Conservation (phyloP, 2,329 filamentous ascomycete species). For the Fusarium begoniae region DNA sequence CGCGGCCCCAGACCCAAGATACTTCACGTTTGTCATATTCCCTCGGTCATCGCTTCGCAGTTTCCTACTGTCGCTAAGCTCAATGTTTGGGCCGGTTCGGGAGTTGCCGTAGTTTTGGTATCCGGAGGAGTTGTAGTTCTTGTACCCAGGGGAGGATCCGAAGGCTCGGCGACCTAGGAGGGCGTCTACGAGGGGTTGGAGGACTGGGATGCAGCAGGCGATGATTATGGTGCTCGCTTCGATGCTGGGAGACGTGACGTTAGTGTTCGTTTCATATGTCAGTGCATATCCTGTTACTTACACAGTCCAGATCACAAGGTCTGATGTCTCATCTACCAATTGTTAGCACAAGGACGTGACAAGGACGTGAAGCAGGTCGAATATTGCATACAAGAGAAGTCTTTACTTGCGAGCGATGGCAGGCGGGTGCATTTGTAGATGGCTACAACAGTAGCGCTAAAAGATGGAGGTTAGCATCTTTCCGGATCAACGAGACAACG, state of each 20-base stretch:
- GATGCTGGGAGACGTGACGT: conserved; percentile 30
- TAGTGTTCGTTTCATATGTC: neutral
- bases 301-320: conserved; percentile 58
- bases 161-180: conserved; percentile 35
- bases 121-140: conserved; percentile 17
- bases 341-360: neutral
- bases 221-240: conserved; percentile 49
- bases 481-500: rapidly evolving
- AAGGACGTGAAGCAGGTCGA: rapidly evolving
- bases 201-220: conserved; percentile 48
- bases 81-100: conserved; percentile 14
- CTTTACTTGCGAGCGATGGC: conserved; percentile 41
- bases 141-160: conserved; percentile 21
- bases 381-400: conserved; percentile 36
- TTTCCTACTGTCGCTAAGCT: conserved; percentile 2
- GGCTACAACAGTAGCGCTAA: conserved; percentile 40
- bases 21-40: conserved; percentile 1
- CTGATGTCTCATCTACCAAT: conserved; percentile 45
- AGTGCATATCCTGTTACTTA: no score
- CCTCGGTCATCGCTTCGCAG: neutral
- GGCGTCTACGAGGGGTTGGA: conserved; percentile 46
- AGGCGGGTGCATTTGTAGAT: conserved; percentile 49
- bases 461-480: neutral
- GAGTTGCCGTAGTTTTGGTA: conserved; percentile 19
- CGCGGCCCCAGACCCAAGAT: conserved; percentile 4